Evolutionary conservation across 2,329 filamentous ascomycete genomes (phyloP), one percentile per base, ranked within the genome.

Genomic region (Tricladium varicosporioides): DNA sequence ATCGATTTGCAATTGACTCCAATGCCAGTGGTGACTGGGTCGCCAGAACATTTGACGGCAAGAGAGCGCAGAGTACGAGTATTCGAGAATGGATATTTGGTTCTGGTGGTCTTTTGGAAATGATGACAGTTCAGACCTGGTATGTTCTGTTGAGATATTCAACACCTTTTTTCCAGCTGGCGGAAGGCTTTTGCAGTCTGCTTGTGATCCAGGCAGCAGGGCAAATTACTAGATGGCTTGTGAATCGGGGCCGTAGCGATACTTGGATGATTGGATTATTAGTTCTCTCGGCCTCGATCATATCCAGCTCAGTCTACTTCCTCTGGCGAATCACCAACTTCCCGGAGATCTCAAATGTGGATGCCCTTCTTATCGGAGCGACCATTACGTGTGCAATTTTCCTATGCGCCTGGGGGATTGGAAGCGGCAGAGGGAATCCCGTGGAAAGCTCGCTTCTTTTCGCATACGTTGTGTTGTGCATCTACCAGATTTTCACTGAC

Each of bases 401-500:
- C 69, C 80, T 99, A 13, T 94, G 91, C 71, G 90, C 89, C 13
- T 97, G 93, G 80, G 94, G 94, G 22, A 97, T 97, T 65, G 90
- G 89, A 60, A 96, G 91, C 67, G 93, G 93, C 1, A 87, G 92
- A 67, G 94, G 94, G 60, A 99, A 96, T 68, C 91, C 93, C 1
- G 89, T 97, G 54, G 93, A 99, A 75, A 96, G 91, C 65, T 96
- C 93, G 18, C 79, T 99, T 10, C 82, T 99, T 57, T 97, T 99
- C 70, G 93, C 94, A 68, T 99, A 99, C 74, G 85, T 97, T 60
- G 94, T 96, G n/a, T 86, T 99, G 61, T 97, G 93, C 77, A 89
- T 97, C 70, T 99, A 97, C 76, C 94, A 99, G 74, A 97, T 97
- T 73, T 97, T 97, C 74, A 99, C 94, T 67, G 94, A 99, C 75